phyloP scores from a whole-genome alignment of 1,284 basidiomycete species.

The Meira miltonrushii region DNA sequence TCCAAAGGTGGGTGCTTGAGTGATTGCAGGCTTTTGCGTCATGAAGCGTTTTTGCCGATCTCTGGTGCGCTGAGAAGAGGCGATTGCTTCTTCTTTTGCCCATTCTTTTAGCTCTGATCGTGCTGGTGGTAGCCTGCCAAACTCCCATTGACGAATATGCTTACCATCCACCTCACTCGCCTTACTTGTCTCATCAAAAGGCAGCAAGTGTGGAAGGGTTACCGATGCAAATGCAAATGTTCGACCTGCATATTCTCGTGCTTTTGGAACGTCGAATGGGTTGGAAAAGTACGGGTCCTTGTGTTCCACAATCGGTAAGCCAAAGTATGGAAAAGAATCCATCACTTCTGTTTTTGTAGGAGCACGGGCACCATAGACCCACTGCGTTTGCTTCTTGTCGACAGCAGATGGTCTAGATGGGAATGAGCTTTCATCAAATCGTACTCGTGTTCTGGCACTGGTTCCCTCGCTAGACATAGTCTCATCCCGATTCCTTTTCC shows the following conservation, averaged over 20 bases:
- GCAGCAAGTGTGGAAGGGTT: constrained; percentile 36
- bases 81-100: constrained; percentile 20
- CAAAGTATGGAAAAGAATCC: constrained; percentile 58
- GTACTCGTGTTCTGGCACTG: background rate
- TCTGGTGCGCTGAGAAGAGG: constrained; percentile 9
- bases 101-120: constrained; percentile 25
- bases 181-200: constrained; percentile 40
- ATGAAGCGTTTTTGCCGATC: constrained; percentile 21
- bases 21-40: constrained; percentile 68
- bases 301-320: constrained; percentile 66
- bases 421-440: background rate
- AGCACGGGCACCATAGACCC: constrained; percentile 54
- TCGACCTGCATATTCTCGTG: constrained; percentile 75
- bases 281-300: constrained; percentile 73
- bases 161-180: constrained; percentile 35
- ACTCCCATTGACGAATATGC: constrained; percentile 34
- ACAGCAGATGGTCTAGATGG: background rate
- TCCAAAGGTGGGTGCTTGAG: constrained; percentile 65
- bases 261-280: constrained; percentile 65
- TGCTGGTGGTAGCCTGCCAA: constrained; percentile 32
- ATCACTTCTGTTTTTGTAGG: constrained; percentile 61
- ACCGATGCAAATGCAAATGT: constrained; percentile 64
- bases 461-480: background rate
- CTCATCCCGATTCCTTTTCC: background rate
- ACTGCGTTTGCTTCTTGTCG: background rate